Percentiles rank a stretch among this genome's conserved stretches.
phyloP scores from a whole-genome alignment of 2,329 filamentous ascomycete species.

The Colletotrichum scovillei region DNA sequence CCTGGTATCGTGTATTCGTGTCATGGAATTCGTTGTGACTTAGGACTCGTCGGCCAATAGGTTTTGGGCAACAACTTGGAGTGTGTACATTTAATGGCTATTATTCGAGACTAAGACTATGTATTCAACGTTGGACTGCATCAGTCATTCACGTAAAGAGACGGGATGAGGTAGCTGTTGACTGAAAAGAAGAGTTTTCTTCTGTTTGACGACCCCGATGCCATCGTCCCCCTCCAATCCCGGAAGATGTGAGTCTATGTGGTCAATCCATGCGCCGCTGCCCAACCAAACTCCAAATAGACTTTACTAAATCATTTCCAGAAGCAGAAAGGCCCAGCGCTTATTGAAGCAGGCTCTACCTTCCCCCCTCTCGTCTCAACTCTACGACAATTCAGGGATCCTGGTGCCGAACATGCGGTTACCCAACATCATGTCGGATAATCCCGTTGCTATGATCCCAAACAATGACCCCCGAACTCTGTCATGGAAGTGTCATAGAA shows the following conservation, averaged over 20 bases:
- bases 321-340: not conserved
- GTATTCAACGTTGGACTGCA: not conserved
- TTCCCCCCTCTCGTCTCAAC: not conserved
- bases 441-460: not conserved
- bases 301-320: not conserved
- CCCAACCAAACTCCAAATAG: not conserved
- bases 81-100: not conserved
- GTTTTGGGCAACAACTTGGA: not conserved
- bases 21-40: no score
- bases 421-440: not conserved
- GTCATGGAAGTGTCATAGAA: not conserved
- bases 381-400: not conserved
- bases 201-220: not conserved
- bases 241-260: not conserved
- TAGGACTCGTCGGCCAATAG: no score
- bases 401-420: not conserved
- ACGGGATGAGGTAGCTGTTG: not conserved
- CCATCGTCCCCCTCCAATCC: not conserved
- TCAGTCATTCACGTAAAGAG: not conserved
- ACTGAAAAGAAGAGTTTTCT: not conserved
- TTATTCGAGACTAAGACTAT: not conserved
- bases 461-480: not conserved
- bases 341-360: not conserved
- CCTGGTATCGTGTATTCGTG: not conserved
- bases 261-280: not conserved